phyloP scores from a whole-genome alignment of 352 stramenopile genomes.

The Globisporangium uncinulatum region DNA sequence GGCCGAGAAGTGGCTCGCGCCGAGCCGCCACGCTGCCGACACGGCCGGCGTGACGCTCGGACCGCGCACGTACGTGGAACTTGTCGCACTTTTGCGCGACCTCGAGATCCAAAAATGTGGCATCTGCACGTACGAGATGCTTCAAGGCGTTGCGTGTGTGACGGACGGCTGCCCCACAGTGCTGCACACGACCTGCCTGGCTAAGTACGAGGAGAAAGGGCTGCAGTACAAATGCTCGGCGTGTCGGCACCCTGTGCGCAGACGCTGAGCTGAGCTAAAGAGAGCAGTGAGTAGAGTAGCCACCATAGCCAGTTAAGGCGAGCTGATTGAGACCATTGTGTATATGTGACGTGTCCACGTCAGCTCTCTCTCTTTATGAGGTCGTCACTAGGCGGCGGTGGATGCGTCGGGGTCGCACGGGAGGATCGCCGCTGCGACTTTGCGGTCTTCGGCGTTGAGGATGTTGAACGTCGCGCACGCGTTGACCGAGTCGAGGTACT shows the following conservation, averaged over 20 bases:
- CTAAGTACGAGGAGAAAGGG: constrained; percentile 56
- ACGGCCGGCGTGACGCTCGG: constrained; percentile 50
- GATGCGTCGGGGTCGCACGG: constrained; percentile 47
- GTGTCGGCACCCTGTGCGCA: constrained; percentile 39
- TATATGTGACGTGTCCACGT: not conserved
- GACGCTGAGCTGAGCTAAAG: not conserved
- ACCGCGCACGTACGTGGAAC: constrained; percentile 62
- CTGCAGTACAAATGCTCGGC: constrained; percentile 50
- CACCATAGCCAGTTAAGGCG: too few relatives aligned
- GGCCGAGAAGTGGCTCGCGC: constrained; percentile 64
- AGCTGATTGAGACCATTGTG: too few relatives aligned
- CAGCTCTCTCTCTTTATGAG: not conserved
- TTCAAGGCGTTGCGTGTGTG: constrained; percentile 50
- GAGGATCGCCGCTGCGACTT: constrained; percentile 74
- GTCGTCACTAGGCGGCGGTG: not conserved
- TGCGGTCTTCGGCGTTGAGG: constrained; percentile 86
- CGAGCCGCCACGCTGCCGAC: constrained; percentile 30
- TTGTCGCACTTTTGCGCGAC: constrained; percentile 68
- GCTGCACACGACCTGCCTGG: constrained; percentile 50
- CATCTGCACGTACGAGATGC: constrained; percentile 73
- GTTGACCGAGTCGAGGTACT: constrained; percentile 82
- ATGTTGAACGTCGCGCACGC: constrained; percentile 90
- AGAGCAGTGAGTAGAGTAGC: too few relatives aligned
- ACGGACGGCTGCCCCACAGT: constrained; percentile 29
- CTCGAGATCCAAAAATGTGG: constrained; percentile 72